phyloP scores from a whole-genome alignment of 1,284 basidiomycete genomes.

The Puccinia brachypodii region DNA sequence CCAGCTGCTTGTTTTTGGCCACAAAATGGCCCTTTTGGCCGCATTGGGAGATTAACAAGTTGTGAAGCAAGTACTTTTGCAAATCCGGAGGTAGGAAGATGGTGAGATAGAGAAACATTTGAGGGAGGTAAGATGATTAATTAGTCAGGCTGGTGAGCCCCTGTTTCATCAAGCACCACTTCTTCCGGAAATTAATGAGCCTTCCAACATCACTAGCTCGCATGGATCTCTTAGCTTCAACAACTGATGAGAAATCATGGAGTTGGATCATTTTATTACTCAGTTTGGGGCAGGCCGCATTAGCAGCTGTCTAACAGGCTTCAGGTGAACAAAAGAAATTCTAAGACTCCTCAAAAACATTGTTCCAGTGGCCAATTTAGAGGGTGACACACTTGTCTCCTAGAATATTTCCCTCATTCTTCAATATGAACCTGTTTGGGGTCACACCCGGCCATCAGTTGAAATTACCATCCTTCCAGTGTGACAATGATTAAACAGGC shows the following conservation, averaged over 20 bases:
- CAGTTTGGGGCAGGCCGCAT: background rate
- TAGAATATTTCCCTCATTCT: background rate
- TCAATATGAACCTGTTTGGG: background rate
- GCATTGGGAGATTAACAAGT: background rate
- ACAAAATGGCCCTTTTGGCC: background rate
- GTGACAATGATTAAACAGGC: background rate
- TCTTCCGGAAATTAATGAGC: background rate
- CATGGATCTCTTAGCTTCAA: background rate
- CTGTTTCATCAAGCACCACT: constrained; percentile 3
- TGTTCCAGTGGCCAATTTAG: background rate
- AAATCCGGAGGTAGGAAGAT: background rate
- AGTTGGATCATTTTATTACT: background rate
- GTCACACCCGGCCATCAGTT: background rate
- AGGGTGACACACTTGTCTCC: background rate
- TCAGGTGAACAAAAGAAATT: background rate
- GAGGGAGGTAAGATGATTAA: constrained; percentile 7
- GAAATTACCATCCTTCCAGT: too few species aligned
- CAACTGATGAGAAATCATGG: background rate
- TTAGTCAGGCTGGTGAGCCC: background rate
- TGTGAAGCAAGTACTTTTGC: background rate
- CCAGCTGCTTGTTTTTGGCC: constrained; percentile 1
- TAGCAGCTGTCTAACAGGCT: background rate
- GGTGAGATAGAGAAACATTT: background rate
- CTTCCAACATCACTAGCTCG: background rate
- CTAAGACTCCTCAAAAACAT: background rate